phyloP scores from a whole-genome alignment of 2,329 filamentous ascomycete species.

The Corynespora cassiicola region DNA sequence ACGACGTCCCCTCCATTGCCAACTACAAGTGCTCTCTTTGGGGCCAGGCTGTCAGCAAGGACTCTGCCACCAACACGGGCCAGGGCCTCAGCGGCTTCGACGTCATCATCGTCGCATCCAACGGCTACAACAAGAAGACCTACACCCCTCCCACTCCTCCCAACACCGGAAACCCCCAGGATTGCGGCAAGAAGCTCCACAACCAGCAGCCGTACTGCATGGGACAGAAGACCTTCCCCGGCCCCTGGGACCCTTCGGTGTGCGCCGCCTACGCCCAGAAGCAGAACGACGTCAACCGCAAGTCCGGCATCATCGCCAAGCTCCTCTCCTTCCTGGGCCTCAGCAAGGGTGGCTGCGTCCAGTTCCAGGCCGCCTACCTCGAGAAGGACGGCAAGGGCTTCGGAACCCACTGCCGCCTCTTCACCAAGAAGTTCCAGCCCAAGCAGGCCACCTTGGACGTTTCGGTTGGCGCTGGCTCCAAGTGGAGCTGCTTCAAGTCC shows the following conservation, averaged over 20 bases:
- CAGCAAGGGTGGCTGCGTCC: conserved; percentile 16
- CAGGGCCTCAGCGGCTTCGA: conserved; percentile 28
- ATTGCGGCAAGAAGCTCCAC: conserved; percentile 27
- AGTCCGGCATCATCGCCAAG: conserved; percentile 16
- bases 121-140: conserved; percentile 37
- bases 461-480: conserved; percentile 12
- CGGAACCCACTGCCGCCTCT: conserved; percentile 34
- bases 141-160: conserved; percentile 25
- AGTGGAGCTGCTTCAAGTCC: conserved; percentile 31
- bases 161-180: conserved; percentile 27
- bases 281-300: conserved; percentile 29
- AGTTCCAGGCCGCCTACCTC: conserved; percentile 32
- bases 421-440: conserved; percentile 28
- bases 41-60: conserved; percentile 26
- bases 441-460: conserved; percentile 26
- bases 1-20: conserved; percentile 21
- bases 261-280: conserved; percentile 30
- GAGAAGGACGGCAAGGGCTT: conserved; percentile 27
- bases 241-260: conserved; percentile 30
- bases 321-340: conserved; percentile 20
- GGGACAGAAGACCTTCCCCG: conserved; percentile 31
- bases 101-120: conserved; percentile 38
- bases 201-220: conserved; percentile 32
- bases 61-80: conserved; percentile 26
- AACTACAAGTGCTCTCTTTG: conserved; percentile 34